Percentiles rank a stretch among this genome's conserved stretches.
Conservation (phyloP, 768 basidiomycete species). For the Boletus rubescentipes region DNA sequence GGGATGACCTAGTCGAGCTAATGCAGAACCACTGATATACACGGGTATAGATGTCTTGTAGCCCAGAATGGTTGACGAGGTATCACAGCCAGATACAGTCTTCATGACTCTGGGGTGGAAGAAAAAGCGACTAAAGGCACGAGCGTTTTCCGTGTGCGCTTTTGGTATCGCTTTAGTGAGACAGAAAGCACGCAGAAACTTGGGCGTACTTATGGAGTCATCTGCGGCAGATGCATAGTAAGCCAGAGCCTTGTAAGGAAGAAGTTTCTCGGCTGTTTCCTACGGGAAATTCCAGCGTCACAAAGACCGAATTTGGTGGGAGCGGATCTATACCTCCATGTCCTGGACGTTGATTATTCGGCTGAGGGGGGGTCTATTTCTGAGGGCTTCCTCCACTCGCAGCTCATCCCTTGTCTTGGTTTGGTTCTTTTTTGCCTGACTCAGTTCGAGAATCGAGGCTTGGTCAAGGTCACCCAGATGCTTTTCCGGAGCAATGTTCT, state of each 20-base stretch:
- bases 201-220: slow-evolving; percentile 71
- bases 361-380: slow-evolving; percentile 60
- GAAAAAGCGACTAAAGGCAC: slow-evolving; percentile 83
- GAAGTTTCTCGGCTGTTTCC: slow-evolving; percentile 68
- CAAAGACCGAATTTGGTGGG: background rate
- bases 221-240: slow-evolving; percentile 89
- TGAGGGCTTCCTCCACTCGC: slow-evolving; percentile 60
- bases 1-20: slow-evolving; percentile 87
- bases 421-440: slow-evolving; percentile 38
- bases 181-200: slow-evolving; percentile 9
- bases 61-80: slow-evolving; percentile 74
- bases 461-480: slow-evolving; percentile 67
- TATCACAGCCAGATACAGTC: slow-evolving; percentile 59
- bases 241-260: slow-evolving; percentile 73
- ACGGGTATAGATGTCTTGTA: slow-evolving; percentile 72
- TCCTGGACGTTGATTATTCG: slow-evolving; percentile 76
- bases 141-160: slow-evolving; percentile 70
- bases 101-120: slow-evolving; percentile 83
- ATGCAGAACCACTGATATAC: slow-evolving; percentile 80
- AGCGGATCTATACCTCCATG: slow-evolving; percentile 60
- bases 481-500: slow-evolving; percentile 65
- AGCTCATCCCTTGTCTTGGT: slow-evolving; percentile 67
- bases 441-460: slow-evolving; percentile 40
- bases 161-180: slow-evolving; percentile 11
- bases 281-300: slow-evolving; percentile 24